These are phyloP conservation scores for Saposhnikovia divaricata DNA, from an alignment of 129 eudicot species.

Conservation along the genomic window DNA sequence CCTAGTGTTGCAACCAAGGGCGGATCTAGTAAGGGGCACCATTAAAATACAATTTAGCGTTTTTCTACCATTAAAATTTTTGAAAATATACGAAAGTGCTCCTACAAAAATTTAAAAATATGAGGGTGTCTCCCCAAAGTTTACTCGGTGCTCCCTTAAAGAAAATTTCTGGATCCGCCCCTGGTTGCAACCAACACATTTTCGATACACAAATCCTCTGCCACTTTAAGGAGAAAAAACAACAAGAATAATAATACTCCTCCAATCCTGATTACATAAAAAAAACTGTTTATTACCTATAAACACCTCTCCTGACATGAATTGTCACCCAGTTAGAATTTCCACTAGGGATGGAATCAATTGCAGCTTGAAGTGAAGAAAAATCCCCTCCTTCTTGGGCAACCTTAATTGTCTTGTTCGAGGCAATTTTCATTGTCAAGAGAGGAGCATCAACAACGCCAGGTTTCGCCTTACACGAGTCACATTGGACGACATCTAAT, in stretches of 20 bases:
- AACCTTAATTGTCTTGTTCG: constrained; percentile 32
- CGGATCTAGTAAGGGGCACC: too few relatives aligned
- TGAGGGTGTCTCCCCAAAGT: too few relatives aligned
- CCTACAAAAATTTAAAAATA: too few relatives aligned
- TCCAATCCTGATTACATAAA: background rate
- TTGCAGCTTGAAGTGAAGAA: constrained; percentile 61
- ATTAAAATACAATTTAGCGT: too few relatives aligned
- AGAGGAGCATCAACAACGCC: constrained; percentile 29
- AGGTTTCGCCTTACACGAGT: background rate
- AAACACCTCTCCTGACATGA: constrained; percentile 58
- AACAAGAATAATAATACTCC: too few relatives aligned
- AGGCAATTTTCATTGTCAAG: constrained; percentile 32
- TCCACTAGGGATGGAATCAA: constrained; percentile 57
- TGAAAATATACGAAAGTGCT: too few relatives aligned
- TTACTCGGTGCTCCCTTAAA: too few relatives aligned
- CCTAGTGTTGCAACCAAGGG: background rate
- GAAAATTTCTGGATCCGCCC: too few relatives aligned
- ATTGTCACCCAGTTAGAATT: constrained; percentile 60
- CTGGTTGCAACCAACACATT: background rate
- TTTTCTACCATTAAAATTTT: too few relatives aligned
- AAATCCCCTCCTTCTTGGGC: constrained; percentile 48
- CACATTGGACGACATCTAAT: constrained; percentile 19
- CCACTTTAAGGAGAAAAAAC: too few relatives aligned
- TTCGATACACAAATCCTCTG: background rate
- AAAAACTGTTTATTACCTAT: constrained; percentile 37